Base-by-base conservation (phyloP, 2,329 filamentous ascomycete species). In the Arthrobotrys iridis region DNA sequence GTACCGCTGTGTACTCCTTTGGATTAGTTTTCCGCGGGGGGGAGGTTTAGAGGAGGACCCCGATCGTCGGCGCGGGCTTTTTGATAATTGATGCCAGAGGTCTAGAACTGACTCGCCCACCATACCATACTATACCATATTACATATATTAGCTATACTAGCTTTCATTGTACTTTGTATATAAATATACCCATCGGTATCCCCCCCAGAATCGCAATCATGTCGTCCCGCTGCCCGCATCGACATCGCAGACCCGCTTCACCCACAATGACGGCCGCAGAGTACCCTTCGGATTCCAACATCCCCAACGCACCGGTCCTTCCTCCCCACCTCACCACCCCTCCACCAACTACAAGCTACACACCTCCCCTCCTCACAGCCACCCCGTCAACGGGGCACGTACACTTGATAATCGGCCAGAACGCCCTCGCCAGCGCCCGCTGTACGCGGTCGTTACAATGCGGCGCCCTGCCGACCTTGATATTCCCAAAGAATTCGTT, bases 371-470 rank as follows among this genome's bases (percentile, higher is more conserved):
- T 96, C 59, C 88, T 96, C 52, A 90, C 91, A 48, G 89, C 91
- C 55, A 86, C 90, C 78, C 89, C 93, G 81, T 90, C 88, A 80
- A 85, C 85, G 58, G 86, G 84, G 52, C 90, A 92, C 80, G 82
- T 93, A 41, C 95, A 99, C 82, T 86, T 99, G 70, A 88, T 99
- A 79, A 83, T 98, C 77, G 95, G 95, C 72, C 89, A 90, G 33
- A 95, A 93, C 80, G 89, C 94, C 11, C 87, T 99, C 41, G 94
- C 95, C n/a, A 90, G 91, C 60, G 88, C 93, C 30, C 88, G 95
- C 79, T 96, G 92, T 83, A 84, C 87, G 10, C 91, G 92, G 80
- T 93, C 92, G 2, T 83, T 97, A 58, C 88, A 90, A 79, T 91
- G 92, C 13, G 94, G 94, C 79, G 95, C 95, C 57, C 88, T 83